These are phyloP conservation scores for Fusarium paranaense DNA, from an alignment of 2,329 filamentous ascomycete genomes.

Conservation along the genomic window DNA sequence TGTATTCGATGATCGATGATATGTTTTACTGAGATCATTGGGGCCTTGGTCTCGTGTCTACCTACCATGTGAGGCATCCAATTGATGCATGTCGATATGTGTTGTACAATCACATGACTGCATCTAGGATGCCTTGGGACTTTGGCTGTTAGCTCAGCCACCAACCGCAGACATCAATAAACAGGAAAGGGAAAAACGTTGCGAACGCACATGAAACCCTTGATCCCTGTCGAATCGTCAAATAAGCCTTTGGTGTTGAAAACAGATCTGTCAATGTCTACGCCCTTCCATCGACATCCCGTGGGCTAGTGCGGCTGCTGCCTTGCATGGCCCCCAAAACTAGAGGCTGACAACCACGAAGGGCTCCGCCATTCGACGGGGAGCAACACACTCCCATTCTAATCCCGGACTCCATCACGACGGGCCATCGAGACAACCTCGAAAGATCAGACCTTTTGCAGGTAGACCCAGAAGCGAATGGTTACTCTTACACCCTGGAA, in stretches of 20 bases:
- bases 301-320: conserved; percentile 7
- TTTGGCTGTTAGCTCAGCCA: background rate
- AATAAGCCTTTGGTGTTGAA: background rate
- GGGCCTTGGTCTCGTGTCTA: background rate
- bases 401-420: background rate
- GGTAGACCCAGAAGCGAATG: background rate
- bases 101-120: background rate
- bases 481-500: background rate
- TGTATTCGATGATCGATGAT: background rate
- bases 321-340: background rate
- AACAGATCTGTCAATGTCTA: conserved; percentile 2
- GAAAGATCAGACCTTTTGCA: background rate
- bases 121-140: background rate
- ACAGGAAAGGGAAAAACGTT: background rate
- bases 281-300: conserved; percentile 40
- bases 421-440: background rate
- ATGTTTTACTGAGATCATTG: background rate
- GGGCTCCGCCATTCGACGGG: background rate
- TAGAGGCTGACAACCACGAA: background rate
- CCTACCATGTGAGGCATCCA: background rate
- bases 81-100: background rate
- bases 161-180: background rate
- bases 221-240: background rate
- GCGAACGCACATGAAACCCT: background rate
- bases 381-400: background rate